phyloP scores from a whole-genome alignment of 306 rosid genomes.

The Chamaecrista fasciculata region DNA sequence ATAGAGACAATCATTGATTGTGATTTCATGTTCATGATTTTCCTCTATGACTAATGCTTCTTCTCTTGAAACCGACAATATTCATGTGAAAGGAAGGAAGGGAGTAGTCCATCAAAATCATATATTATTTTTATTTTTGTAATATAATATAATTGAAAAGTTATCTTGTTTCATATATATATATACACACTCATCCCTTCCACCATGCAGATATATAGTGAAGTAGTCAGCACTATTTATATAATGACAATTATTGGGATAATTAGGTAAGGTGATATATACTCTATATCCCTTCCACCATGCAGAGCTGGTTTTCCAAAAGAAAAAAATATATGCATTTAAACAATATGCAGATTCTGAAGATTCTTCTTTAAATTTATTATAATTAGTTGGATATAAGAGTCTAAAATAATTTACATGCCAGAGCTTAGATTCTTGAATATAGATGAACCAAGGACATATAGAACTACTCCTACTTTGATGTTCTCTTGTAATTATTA shows the following conservation, averaged over 20 bases:
- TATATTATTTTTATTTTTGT: no score
- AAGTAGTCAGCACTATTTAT: conserved; percentile 22
- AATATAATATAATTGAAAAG: conserved; percentile 23
- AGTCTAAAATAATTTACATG: neutral
- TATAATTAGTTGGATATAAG: neutral
- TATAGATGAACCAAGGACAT: neutral
- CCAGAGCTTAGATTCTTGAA: neutral
- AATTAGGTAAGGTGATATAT: conserved; percentile 31
- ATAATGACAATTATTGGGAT: conserved; percentile 9
- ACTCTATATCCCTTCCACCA: no score
- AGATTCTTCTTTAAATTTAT: conserved; percentile 3
- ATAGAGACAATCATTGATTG: conserved; percentile 1
- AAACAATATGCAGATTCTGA: conserved; percentile 12
- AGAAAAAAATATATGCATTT: conserved; percentile 3
- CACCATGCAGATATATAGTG: neutral
- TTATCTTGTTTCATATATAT: conserved; percentile 24
- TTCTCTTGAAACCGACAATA: conserved; percentile 11
- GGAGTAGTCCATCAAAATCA: neutral
- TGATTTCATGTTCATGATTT: neutral
- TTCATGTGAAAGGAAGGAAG: neutral
- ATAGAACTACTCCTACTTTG: neutral
- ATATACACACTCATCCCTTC: neutral
- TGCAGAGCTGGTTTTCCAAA: conserved; percentile 32
- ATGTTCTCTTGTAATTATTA: no score
- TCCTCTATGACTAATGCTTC: neutral